Conservation (phyloP, 345 rosid species). For the Brassica rapa region DNA sequence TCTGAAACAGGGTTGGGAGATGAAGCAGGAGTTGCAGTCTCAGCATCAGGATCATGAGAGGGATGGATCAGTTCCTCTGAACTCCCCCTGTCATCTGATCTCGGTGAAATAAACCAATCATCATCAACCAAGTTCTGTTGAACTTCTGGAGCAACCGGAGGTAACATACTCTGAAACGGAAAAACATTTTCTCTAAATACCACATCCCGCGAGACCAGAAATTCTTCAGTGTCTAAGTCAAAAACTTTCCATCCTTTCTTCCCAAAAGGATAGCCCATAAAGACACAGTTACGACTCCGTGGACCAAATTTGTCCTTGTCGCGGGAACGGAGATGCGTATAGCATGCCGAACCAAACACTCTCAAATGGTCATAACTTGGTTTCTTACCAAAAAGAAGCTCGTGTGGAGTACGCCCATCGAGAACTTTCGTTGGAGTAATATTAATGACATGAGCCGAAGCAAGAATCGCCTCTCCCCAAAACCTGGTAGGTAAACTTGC, state of each 20-base stretch:
- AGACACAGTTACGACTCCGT: not conserved
- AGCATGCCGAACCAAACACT: not conserved
- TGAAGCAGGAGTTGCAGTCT: not conserved
- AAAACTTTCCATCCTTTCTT: not conserved
- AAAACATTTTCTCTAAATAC: not conserved
- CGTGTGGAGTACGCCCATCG: not conserved
- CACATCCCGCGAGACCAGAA: not conserved
- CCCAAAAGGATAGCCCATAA: not conserved
- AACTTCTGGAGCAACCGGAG: not conserved
- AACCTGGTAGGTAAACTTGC: not conserved
- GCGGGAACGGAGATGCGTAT: not conserved
- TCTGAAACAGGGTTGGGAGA: too few relatives aligned
- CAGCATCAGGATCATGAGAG: not conserved
- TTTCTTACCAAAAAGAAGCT: not conserved
- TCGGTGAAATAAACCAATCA: not conserved
- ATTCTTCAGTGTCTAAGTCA: not conserved
- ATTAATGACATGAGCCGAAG: not conserved
- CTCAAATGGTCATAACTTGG: not conserved
- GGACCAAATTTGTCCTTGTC: not conserved
- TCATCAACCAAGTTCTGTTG: not conserved
- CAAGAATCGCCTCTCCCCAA: not conserved
- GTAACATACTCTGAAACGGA: not conserved
- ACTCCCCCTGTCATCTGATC: not conserved
- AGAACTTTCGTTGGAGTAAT: not conserved
- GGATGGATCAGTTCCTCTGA: not conserved